Conservation (phyloP, 441 rosid species). For the Eutrema salsugineum region DNA sequence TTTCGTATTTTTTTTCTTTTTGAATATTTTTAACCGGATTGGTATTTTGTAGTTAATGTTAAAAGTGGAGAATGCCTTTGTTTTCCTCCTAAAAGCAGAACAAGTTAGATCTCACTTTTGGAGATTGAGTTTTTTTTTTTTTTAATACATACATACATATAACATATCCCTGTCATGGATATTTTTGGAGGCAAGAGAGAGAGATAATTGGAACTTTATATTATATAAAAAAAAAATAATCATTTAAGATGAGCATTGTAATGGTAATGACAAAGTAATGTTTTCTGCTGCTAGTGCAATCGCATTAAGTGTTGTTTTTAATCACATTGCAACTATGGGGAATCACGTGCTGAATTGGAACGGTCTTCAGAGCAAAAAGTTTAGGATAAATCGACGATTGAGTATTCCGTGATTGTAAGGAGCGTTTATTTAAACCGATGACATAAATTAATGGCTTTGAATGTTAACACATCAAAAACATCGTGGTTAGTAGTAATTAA, state of each 20-base stretch:
- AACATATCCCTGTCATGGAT: conserved; percentile 3
- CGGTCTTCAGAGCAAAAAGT: too few species aligned
- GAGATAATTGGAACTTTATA: neutral
- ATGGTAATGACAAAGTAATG: neutral
- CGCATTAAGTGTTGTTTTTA: neutral
- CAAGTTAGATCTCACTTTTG: conserved; percentile 13
- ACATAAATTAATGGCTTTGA: too few species aligned
- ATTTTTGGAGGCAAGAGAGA: conserved; percentile 9
- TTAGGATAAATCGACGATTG: too few species aligned
- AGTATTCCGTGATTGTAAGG: too few species aligned
- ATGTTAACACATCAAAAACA: too few species aligned
- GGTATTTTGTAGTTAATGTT: conserved; percentile 20
- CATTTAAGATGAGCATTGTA: neutral
- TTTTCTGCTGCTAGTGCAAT: neutral
- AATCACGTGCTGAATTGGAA: neutral
- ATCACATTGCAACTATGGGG: too few species aligned
- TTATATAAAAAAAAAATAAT: neutral
- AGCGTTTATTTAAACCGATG: too few species aligned
- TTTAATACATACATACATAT: neutral
- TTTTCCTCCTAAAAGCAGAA: conserved; percentile 3
- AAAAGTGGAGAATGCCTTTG: conserved; percentile 16
- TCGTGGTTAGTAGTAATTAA: neutral
- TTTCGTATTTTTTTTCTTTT: neutral
- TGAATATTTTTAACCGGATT: neutral
- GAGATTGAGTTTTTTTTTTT: neutral